phyloP scores from a whole-genome alignment of 2,329 filamentous ascomycete species.

The Seiridium cupressi region DNA sequence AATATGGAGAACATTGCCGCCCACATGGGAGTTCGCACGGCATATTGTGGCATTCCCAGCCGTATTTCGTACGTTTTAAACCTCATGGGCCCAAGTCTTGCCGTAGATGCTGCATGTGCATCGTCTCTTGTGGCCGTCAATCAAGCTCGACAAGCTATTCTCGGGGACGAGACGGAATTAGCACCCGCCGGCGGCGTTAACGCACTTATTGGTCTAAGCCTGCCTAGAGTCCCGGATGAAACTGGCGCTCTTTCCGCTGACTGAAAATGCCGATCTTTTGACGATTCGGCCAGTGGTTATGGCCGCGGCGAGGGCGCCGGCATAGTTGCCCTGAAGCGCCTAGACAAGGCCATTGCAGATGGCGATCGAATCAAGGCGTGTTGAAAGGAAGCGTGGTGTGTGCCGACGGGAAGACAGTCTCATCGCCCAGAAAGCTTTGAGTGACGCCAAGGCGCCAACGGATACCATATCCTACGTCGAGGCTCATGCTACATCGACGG shows the following conservation, averaged over 20 bases:
- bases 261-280: slow-evolving; percentile 19
- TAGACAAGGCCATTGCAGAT: slow-evolving; percentile 27
- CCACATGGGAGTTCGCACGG: slow-evolving; percentile 37
- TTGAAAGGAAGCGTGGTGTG: slow-evolving; percentile 29
- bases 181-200: slow-evolving; percentile 31
- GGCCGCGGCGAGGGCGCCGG: slow-evolving; percentile 32
- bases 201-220: slow-evolving; percentile 26
- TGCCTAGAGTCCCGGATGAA: slow-evolving; percentile 27
- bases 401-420: slow-evolving; percentile 24
- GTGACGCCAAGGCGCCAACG: slow-evolving; percentile 21
- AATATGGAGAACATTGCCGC: slow-evolving; percentile 35
- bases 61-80: slow-evolving; percentile 31
- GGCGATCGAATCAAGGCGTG: slow-evolving; percentile 31
- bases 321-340: slow-evolving; percentile 27
- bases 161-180: slow-evolving; percentile 23
- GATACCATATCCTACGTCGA: slow-evolving; percentile 27
- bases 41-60: slow-evolving; percentile 32
- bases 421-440: slow-evolving; percentile 25
- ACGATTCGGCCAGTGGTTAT: slow-evolving; percentile 19
- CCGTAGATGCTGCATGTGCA: slow-evolving; percentile 34
- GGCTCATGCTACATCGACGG: slow-evolving; percentile 35
- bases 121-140: slow-evolving; percentile 30
- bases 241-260: slow-evolving; percentile 24
- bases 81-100: slow-evolving; percentile 28
- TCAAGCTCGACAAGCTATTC: slow-evolving; percentile 26